These are phyloP conservation scores for Termitomyces sp. DNA, from an alignment of 768 basidiomycete genomes.

Conservation along the genomic window DNA sequence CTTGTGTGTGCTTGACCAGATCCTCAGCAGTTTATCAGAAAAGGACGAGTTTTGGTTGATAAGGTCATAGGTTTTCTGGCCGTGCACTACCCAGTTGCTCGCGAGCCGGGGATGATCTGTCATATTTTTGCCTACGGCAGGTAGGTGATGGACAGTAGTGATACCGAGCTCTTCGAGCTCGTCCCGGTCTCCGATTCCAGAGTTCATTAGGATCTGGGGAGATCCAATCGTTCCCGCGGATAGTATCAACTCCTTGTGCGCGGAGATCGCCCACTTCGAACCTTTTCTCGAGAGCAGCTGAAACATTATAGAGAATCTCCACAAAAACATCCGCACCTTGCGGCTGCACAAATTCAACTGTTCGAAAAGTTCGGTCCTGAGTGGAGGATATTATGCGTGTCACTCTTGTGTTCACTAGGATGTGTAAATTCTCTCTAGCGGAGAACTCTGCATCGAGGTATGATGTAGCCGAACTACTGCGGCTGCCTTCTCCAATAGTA, in stretches of 20 bases:
- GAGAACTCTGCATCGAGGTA: slow-evolving; percentile 21
- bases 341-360: slow-evolving; percentile 19
- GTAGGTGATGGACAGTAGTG: slow-evolving; percentile 15
- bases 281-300: background rate
- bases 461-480: slow-evolving; percentile 29
- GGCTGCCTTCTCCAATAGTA: slow-evolving; percentile 20
- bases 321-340: slow-evolving; percentile 3
- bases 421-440: slow-evolving; percentile 24
- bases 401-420: slow-evolving; percentile 23
- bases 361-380: slow-evolving; percentile 4
- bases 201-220: slow-evolving; percentile 23
- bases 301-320: background rate
- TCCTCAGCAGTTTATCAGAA: slow-evolving; percentile 4
- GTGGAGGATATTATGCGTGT: slow-evolving; percentile 11
- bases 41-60: slow-evolving; percentile 18
- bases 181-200: slow-evolving; percentile 24
- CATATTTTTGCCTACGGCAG: slow-evolving; percentile 24
- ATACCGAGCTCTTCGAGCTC: slow-evolving; percentile 15
- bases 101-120: slow-evolving; percentile 21
- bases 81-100: slow-evolving; percentile 19
- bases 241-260: slow-evolving; percentile 27
- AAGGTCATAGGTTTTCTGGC: slow-evolving; percentile 13
- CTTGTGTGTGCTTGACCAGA: slow-evolving; percentile 19
- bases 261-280: slow-evolving; percentile 11
- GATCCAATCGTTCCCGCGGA: slow-evolving; percentile 29